A percentile compares a stretch with the other conserved stretches of the same genome.
Evolutionary conservation across 345 rosid genomes (phyloP).

Genomic region (Bruguiera parviflora): DNA sequence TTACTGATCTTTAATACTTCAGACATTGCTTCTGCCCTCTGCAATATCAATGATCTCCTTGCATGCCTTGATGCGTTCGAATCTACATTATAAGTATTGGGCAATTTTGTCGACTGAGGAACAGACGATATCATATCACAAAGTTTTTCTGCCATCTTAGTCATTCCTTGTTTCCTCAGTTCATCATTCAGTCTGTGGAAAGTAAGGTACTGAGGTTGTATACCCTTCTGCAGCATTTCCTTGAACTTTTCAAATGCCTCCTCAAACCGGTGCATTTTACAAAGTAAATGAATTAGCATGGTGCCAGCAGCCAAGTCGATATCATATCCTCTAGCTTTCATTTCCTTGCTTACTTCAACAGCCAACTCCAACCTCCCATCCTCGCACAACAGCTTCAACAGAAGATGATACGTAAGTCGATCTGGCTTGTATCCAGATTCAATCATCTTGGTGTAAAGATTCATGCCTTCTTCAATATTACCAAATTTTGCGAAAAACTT

Average conservation of each 20-base stretch:
- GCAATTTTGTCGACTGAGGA: slow-evolving; percentile 59
- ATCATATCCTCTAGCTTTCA: slow-evolving; percentile 63
- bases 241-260: slow-evolving; percentile 71
- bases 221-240: slow-evolving; percentile 62
- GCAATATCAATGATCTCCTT: slow-evolving; percentile 52
- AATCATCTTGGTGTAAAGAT: slow-evolving; percentile 67
- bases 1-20: slow-evolving; percentile 55
- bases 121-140: slow-evolving; percentile 55
- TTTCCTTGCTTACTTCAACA: slow-evolving; percentile 69
- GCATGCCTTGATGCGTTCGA: slow-evolving; percentile 28
- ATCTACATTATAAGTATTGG: slow-evolving; percentile 35
- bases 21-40: slow-evolving; percentile 78
- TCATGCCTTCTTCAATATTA: slow-evolving; percentile 73
- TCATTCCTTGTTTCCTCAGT: slow-evolving; percentile 55
- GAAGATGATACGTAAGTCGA: slow-evolving; percentile 65
- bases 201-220: slow-evolving; percentile 70
- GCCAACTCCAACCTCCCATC: slow-evolving; percentile 69
- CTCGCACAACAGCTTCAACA: slow-evolving; percentile 79
- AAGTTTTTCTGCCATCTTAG: slow-evolving; percentile 50
- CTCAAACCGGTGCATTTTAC: slow-evolving; percentile 56
- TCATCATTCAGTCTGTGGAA: slow-evolving; percentile 60
- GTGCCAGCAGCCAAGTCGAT: slow-evolving; percentile 62
- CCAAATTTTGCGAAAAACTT: slow-evolving; percentile 52
- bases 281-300: slow-evolving; percentile 65
- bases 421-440: slow-evolving; percentile 68